Evolutionary conservation across 495 filamentous ascomycete species (phyloP).

Genomic region (Penicillium antarcticum): DNA sequence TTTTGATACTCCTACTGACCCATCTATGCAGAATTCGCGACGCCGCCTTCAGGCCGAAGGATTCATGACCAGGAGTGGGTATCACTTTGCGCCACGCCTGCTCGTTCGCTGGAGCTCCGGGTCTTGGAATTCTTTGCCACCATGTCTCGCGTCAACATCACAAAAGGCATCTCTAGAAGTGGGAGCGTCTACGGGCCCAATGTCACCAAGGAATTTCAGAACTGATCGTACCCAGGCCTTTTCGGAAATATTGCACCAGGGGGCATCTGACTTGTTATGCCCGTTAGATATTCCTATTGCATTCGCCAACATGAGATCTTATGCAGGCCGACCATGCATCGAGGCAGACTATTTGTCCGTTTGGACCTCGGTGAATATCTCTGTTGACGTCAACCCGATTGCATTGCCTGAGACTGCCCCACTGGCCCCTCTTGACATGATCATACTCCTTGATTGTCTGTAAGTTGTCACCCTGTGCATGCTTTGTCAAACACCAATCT

Average conservation of each 20-base stretch:
- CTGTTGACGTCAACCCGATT: slow-evolving; percentile 20
- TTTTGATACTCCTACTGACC: background rate
- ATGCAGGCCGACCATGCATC: slow-evolving; percentile 8
- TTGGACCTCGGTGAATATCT: slow-evolving; percentile 22
- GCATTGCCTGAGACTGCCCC: slow-evolving; percentile 8
- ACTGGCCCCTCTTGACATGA: slow-evolving; percentile 20
- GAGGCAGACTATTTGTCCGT: slow-evolving; percentile 10
- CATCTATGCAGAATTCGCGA: background rate
- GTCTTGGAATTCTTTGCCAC: slow-evolving; percentile 10
- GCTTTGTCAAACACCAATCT: background rate
- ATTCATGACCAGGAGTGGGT: background rate
- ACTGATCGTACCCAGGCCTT: background rate
- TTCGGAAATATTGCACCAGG: background rate
- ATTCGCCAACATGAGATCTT: slow-evolving; percentile 17
- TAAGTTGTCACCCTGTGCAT: background rate
- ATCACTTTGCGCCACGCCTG: slow-evolving; percentile 5
- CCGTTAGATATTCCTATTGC: slow-evolving; percentile 20
- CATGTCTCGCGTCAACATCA: background rate
- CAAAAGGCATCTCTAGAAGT: background rate
- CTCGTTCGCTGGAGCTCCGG: slow-evolving; percentile 26
- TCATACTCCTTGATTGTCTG: slow-evolving; percentile 25
- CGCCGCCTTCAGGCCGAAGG: background rate
- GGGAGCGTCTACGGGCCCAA: background rate
- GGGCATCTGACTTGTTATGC: background rate
- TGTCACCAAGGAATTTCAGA: background rate